Evolutionary conservation across 75 land plant species (phyloP).

Genomic region (Cupressus sempervirens): DNA sequence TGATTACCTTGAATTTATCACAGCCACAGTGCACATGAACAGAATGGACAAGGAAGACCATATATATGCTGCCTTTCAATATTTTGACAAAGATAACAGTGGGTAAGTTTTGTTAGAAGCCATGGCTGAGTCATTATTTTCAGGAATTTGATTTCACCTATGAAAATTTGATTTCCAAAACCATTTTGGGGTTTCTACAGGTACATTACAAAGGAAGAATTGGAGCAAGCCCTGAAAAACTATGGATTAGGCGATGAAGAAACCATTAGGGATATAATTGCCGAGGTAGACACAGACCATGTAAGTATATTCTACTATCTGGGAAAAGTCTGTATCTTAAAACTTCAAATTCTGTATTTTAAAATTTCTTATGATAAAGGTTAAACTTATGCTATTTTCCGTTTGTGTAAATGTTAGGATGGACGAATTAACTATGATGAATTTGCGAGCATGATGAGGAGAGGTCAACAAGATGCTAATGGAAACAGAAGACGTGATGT

Average conservation of each 20-base stretch:
- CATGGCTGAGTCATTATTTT: neutral
- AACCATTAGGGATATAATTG: slow-evolving; percentile 74
- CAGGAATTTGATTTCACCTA: neutral
- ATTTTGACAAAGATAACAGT: slow-evolving; percentile 77
- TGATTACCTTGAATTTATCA: slow-evolving; percentile 76
- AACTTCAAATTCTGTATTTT: neutral
- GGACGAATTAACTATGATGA: slow-evolving; percentile 36
- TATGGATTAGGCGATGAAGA: slow-evolving; percentile 83
- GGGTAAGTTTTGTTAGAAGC: slow-evolving; percentile 37
- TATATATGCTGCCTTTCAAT: slow-evolving; percentile 62
- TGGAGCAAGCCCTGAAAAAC: slow-evolving; percentile 70
- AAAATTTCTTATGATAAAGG: neutral
- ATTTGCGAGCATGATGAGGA: slow-evolving; percentile 34
- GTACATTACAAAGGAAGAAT: slow-evolving; percentile 77
- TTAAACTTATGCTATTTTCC: neutral
- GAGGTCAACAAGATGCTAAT: slow-evolving; percentile 17
- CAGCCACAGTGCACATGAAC: slow-evolving; percentile 88
- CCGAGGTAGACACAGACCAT: slow-evolving; percentile 80
- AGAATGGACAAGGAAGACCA: slow-evolving; percentile 80
- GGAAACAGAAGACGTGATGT: slow-evolving; percentile 14
- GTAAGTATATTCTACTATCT: slow-evolving; percentile 32
- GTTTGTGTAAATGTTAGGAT: slow-evolving; percentile 22
- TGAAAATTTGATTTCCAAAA: neutral
- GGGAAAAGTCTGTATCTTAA: neutral
- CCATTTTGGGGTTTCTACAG: slow-evolving; percentile 23